Base-by-base conservation (phyloP, 306 rosid genomes). In the Medicago lupulina region DNA sequence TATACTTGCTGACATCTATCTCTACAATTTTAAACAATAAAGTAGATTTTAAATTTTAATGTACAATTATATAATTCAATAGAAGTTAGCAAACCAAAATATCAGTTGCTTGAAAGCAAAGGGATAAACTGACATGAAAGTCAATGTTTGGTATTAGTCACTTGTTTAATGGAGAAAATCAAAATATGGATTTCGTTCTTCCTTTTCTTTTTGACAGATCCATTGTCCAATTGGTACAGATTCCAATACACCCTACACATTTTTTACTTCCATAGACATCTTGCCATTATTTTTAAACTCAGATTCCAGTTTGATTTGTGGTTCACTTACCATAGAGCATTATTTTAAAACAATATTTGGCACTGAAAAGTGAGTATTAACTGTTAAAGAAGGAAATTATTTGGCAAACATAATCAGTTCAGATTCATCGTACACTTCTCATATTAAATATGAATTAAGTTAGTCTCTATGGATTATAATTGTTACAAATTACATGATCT, bases 101-200 rank as follows among this genome's bases (percentile, higher is more conserved):
- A 40, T 60, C 14, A 75, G 61, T 76, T 65, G 43, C 68, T 75
- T 76, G 73, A 81, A 72, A 67, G 10, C 67, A 14, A 23, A 44
- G 54, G 73, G 38, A 21, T 57, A 64, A 16, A 70, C 65, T 75
- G 23, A 14, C 68, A 70, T 61, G 49, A 81, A 71, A 13, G 81
- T 69, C 83, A 73, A 80, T 16, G 73, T 69, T 63, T 51, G 80
- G 80, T 58, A 58, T 46, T 46, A 66, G 64, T 55, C 43, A 57
- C 43, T 44, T 7, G 8, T 54, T 58, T 50, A 46, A 2, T 43
- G 25, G 46, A 54, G 57, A 25, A 19, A 70, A 78, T 49, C 54
- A n/a, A 49, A 49, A 49, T 49, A 49, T 49, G 55, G 51, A 46
- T 46, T 46, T 46, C 51, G 4, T 46, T 16, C 50, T 44, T 46